A percentile compares a stretch with the other conserved stretches of the same genome.
Evolutionary conservation across 768 basidiomycete species (phyloP).

Genomic region (Tylopilus balloui): DNA sequence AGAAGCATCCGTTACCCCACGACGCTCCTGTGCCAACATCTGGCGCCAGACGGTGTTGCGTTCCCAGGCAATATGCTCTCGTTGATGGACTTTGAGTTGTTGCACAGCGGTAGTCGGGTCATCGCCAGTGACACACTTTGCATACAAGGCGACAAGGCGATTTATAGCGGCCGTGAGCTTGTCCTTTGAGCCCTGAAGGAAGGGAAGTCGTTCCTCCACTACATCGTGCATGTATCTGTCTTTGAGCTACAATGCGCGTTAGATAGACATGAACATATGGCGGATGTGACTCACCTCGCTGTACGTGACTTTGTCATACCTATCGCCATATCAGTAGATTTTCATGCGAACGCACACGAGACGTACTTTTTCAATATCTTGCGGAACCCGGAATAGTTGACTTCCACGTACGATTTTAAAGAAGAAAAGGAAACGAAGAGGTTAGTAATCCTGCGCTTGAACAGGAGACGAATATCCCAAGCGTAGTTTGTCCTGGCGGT

Average conservation of each 20-base stretch:
- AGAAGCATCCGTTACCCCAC: conserved; percentile 40
- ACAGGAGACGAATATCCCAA: conserved; percentile 75
- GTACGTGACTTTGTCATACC: conserved; percentile 92
- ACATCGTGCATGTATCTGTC: conserved; percentile 67
- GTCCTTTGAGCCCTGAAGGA: conserved; percentile 59
- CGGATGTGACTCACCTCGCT: conserved; percentile 43
- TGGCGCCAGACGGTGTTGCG: conserved; percentile 96
- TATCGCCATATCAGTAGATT: conserved; percentile 26
- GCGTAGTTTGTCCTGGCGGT: conserved; percentile 75
- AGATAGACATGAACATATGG: not conserved
- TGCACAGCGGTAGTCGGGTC: conserved; percentile 66
- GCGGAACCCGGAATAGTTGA: conserved; percentile 90
- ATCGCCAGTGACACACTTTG: conserved; percentile 77
- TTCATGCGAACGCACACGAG: not conserved
- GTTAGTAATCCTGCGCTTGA: conserved; percentile 84
- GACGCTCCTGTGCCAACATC: conserved; percentile 83
- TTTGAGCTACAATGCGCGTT: conserved; percentile 50
- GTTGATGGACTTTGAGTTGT: conserved; percentile 80
- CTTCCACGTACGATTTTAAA: conserved; percentile 81
- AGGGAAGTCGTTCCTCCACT: conserved; percentile 67
- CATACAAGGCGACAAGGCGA: conserved; percentile 66
- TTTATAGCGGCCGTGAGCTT: conserved; percentile 54
- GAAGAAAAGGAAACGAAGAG: conserved; percentile 74
- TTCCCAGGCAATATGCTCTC: conserved; percentile 95
- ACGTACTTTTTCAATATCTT: conserved; percentile 93